Percentiles rank a stretch among this genome's conserved stretches.
phyloP scores from a whole-genome alignment of 2,329 filamentous ascomycete species.

The Aschersonia sp. region DNA sequence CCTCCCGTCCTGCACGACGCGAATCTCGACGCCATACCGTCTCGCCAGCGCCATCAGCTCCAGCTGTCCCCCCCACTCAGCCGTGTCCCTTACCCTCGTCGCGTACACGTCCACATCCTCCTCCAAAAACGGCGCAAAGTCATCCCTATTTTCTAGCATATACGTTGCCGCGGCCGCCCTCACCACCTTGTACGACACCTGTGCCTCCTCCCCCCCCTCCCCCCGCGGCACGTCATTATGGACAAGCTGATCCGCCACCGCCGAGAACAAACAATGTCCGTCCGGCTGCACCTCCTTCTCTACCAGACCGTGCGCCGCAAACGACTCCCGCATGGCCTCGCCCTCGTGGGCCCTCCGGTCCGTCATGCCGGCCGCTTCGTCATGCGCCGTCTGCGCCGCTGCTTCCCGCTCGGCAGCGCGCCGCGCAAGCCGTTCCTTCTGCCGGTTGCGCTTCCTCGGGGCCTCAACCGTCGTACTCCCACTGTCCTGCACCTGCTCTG shows the following conservation, averaged over 20 bases:
- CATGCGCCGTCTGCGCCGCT: constrained; percentile 49
- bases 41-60: constrained; percentile 77
- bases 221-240: constrained; percentile 1
- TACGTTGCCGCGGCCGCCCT: constrained; percentile 61
- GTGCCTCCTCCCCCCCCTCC: constrained; percentile 5
- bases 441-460: constrained; percentile 69
- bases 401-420: constrained; percentile 75
- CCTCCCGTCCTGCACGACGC: constrained; percentile 72
- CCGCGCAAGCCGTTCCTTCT: constrained; percentile 81
- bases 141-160: constrained; percentile 59
- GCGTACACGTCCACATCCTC: constrained; percentile 64
- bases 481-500: not conserved
- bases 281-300: constrained; percentile 78
- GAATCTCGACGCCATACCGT: constrained; percentile 66
- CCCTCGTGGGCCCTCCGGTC: constrained; percentile 60
- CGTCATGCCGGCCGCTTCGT: constrained; percentile 62
- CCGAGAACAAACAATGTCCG: constrained; percentile 89
- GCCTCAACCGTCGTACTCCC: constrained; percentile 1
- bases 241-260: constrained; percentile 18
- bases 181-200: constrained; percentile 48
- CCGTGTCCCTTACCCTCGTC: constrained; percentile 66
- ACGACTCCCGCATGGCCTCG: constrained; percentile 52
- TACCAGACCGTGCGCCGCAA: constrained; percentile 47
- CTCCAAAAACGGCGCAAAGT: constrained; percentile 79
- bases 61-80: constrained; percentile 91